Evolutionary conservation across 2,329 filamentous ascomycete genomes (phyloP).

Genomic region (Nigrograna mackinnonii): DNA sequence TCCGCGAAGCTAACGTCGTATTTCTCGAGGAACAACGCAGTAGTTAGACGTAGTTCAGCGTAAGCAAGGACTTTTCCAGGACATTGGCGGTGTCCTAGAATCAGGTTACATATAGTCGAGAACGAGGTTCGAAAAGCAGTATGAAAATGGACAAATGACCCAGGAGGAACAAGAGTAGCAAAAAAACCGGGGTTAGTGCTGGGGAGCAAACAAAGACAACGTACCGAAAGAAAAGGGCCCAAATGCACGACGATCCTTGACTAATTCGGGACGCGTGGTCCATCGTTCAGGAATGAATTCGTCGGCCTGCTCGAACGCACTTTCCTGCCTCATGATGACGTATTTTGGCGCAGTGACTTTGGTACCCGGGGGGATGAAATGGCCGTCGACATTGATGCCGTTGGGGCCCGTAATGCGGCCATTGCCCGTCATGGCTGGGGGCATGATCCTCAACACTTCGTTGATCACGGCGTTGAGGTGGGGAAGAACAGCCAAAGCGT

Average conservation of each 20-base stretch:
- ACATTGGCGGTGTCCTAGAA: slow-evolving; percentile 9
- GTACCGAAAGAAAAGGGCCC: slow-evolving; percentile 7
- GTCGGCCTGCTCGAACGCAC: slow-evolving; percentile 9
- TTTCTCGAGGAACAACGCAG: slow-evolving; percentile 8
- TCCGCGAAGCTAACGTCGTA: slow-evolving; percentile 10
- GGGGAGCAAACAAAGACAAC: too few species aligned
- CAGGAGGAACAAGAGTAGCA: neutral
- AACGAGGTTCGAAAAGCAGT: neutral
- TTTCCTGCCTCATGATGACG: slow-evolving; percentile 9
- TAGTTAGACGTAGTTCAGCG: slow-evolving; percentile 10
- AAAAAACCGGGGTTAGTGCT: too few species aligned
- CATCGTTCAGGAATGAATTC: slow-evolving; percentile 19
- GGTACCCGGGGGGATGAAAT: slow-evolving; percentile 13
- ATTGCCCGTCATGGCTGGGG: slow-evolving; percentile 13
- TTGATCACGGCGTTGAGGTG: slow-evolving; percentile 19
- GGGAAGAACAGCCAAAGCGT: slow-evolving; percentile 7
- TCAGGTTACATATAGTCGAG: neutral
- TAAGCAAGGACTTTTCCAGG: slow-evolving; percentile 12
- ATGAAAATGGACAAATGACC: neutral
- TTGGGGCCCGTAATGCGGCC: slow-evolving; percentile 10
- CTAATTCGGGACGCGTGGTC: slow-evolving; percentile 10
- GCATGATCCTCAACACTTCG: slow-evolving; percentile 15
- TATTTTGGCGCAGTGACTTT: slow-evolving; percentile 19
- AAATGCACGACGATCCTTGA: slow-evolving; percentile 10
- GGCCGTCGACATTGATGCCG: slow-evolving; percentile 12